Evolutionary conservation across 257 asterid species (phyloP), one percentile per base, ranked within the genome.

Genomic region (Solanum appendiculatum): DNA sequence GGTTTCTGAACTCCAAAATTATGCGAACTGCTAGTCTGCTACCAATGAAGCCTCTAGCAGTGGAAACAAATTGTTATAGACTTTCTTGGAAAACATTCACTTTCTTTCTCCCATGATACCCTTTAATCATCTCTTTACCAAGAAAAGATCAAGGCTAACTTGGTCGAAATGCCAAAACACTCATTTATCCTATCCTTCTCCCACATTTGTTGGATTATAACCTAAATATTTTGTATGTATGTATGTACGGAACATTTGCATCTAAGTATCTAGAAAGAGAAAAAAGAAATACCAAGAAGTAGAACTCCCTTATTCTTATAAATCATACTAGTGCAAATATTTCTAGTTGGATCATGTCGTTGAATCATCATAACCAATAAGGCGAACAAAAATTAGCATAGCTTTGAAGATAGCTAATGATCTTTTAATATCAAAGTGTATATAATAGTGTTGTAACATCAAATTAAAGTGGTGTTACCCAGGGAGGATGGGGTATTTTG

Each of bases 401-500:
- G 56, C 13, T 46, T 66, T 29, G 54, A 44, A 44, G 54, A 16
- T 3, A 51, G 16, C 1, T 51, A 23, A 23, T 51, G 9, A 51
- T 51, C 16, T 16, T 51, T 51, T 51, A 51, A 29, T 20, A 48
- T 5, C 5, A 48, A 48, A 48, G 56, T 48, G 56, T 48, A 48
- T 48, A 14, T 48, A 48, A 48, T 48, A 48, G 56, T 48, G 56
- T 48, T 48, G 21, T 48, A 33, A 51, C 23, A 51, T 56, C n/a
- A 54, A 51, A 21, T 21, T 29, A 3, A 29, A 54, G 29, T 15
- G 7, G 6, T 81, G 23, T 37, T 88, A 90, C 92, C 91, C 91
- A 7, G 92, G 91, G 66, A 90, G 89, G 27, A 89, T 12, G 4
- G 92, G 92, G 73, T 90, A 90, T 7, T 56, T 84, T 18, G 92